Percentiles rank a stretch among this genome's conserved stretches.
These are phyloP conservation scores for Aeschynomene evenia DNA, from an alignment of 306 rosid species.

Conservation along the genomic window DNA sequence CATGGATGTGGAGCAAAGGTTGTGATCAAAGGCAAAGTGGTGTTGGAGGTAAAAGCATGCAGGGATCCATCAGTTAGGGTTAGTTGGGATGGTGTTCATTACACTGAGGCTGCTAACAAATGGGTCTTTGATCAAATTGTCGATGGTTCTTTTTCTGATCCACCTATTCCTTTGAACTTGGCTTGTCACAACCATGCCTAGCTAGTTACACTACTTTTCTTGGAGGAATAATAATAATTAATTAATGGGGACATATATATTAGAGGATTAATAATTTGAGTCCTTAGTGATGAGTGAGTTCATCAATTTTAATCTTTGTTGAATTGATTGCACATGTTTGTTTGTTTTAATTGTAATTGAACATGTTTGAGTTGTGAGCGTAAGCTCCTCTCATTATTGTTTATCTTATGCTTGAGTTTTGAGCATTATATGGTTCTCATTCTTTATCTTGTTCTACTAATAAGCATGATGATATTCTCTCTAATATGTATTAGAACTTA, in stretches of 20 bases:
- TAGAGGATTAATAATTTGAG: neutral
- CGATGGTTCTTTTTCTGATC: conserved; percentile 69
- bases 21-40: conserved; percentile 47
- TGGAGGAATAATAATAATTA: neutral
- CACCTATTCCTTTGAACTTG: conserved; percentile 61
- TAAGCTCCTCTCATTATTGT: neutral
- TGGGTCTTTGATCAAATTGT: conserved; percentile 61
- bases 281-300: neutral
- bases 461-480: neutral
- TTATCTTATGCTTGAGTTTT: neutral
- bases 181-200: conserved; percentile 47
- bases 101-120: conserved; percentile 70
- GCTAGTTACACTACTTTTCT: neutral
- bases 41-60: conserved; percentile 57
- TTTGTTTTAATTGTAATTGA: neutral
- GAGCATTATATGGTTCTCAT: neutral
- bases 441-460: neutral
- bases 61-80: conserved; percentile 54
- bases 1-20: conserved; percentile 63
- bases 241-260: too few species aligned
- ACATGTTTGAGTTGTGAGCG: neutral
- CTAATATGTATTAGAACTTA: neutral
- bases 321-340: neutral
- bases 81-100: conserved; percentile 84
- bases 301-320: neutral